Evolutionary conservation across 495 filamentous ascomycete genomes (phyloP).

Genomic region (Xanthoparmelia taractica): DNA sequence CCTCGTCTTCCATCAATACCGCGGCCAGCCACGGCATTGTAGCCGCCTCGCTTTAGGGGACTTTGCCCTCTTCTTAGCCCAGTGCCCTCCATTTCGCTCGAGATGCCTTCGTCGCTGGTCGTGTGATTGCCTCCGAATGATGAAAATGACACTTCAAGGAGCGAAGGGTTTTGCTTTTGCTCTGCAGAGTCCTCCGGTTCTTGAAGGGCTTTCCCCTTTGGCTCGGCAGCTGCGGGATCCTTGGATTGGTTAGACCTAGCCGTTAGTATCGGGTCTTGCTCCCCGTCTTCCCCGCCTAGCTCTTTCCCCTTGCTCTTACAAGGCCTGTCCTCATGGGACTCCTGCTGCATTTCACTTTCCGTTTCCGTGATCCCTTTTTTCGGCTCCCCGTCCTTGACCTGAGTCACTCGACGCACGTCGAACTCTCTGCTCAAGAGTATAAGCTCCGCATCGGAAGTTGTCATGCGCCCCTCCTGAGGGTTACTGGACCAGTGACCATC

Average conservation of each 20-base stretch:
- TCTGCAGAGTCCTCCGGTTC: neutral
- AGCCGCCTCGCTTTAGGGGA: neutral
- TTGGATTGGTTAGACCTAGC: neutral
- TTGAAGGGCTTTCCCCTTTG: neutral
- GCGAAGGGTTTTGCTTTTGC: neutral
- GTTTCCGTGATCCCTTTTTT: neutral
- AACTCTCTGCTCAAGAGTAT: neutral
- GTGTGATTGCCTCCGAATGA: neutral
- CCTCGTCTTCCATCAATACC: neutral
- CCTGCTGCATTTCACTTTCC: neutral
- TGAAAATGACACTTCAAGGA: neutral
- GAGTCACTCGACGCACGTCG: neutral
- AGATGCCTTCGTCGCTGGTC: neutral
- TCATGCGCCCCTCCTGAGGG: constrained; percentile 2
- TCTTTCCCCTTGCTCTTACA: neutral
- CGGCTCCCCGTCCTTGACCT: neutral
- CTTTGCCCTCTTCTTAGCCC: neutral
- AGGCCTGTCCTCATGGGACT: neutral
- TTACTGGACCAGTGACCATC: neutral
- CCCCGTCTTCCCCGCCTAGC: neutral
- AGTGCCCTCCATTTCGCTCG: neutral
- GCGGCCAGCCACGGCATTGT: constrained; percentile 3
- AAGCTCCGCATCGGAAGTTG: neutral
- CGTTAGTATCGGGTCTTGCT: neutral
- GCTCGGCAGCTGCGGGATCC: neutral